phyloP scores from a whole-genome alignment of 345 rosid genomes.

The Chamaenerion angustifolium region DNA sequence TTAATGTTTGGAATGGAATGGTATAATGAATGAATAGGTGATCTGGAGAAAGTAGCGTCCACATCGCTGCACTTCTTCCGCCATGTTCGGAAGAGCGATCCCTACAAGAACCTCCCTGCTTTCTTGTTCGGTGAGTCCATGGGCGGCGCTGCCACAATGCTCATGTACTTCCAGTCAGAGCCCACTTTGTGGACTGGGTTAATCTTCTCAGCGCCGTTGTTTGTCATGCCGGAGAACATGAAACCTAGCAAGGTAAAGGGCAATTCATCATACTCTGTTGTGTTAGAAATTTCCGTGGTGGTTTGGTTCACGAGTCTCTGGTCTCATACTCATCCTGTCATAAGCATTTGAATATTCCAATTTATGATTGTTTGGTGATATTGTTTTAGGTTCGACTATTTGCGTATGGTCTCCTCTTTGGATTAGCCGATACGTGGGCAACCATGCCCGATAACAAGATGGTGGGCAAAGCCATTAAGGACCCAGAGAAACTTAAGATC shows the following conservation, averaged over 20 bases:
- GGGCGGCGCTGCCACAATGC: slow-evolving; percentile 79
- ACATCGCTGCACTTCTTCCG: slow-evolving; percentile 70
- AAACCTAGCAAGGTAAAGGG: slow-evolving; percentile 49
- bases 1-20: neutral
- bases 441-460: slow-evolving; percentile 77
- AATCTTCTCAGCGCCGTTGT: slow-evolving; percentile 93
- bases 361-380: no score
- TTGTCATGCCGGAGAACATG: slow-evolving; percentile 80
- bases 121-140: slow-evolving; percentile 87
- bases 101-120: slow-evolving; percentile 63
- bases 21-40: slow-evolving; percentile 28
- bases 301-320: no score
- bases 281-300: no score
- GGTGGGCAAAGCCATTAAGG: slow-evolving; percentile 79
- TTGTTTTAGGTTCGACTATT: slow-evolving; percentile 25
- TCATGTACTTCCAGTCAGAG: slow-evolving; percentile 85
- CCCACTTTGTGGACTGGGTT: slow-evolving; percentile 74
- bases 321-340: no score
- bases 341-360: no score
- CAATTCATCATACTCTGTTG: neutral
- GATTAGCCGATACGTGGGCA: slow-evolving; percentile 92
- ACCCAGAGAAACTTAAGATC: slow-evolving; percentile 68
- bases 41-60: slow-evolving; percentile 79
- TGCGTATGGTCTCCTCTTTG: slow-evolving; percentile 71
- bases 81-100: slow-evolving; percentile 56